These are phyloP conservation scores for Conticribra weissflogii DNA, from an alignment of 108 stramenopile species.

Conservation along the genomic window DNA sequence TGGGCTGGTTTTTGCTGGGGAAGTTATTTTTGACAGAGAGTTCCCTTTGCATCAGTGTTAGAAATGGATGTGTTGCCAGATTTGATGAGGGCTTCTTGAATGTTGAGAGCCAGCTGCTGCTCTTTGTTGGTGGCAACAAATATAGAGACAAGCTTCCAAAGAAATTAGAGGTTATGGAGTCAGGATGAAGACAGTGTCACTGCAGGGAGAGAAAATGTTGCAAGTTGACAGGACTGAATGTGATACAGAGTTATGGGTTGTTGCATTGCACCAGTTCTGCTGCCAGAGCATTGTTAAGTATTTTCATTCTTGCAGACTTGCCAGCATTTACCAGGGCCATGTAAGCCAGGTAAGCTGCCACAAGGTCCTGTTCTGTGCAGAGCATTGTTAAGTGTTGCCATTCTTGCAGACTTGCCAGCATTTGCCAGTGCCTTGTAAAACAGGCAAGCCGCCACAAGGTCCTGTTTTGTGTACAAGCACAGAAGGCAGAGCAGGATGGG, in stretches of 20 bases:
- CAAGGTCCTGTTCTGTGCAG: neutral
- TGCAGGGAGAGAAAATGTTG: conserved; percentile 6
- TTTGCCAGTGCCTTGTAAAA: too few relatives aligned
- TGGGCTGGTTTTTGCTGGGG: neutral
- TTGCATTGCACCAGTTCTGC: neutral
- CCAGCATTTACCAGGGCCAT: conserved; percentile 2
- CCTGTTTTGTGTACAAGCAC: too few relatives aligned
- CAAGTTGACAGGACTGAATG: conserved; percentile 1
- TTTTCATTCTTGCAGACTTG: neutral
- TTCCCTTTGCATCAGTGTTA: neutral
- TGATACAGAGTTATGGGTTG: neutral
- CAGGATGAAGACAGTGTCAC: neutral
- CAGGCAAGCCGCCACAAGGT: too few relatives aligned
- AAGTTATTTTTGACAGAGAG: neutral
- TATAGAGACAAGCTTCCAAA: conserved; percentile 4
- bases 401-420: too few relatives aligned
- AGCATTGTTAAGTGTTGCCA: too few relatives aligned
- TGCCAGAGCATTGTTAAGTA: conserved; percentile 3
- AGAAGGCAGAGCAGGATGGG: conserved; percentile 3
- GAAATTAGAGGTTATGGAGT: conserved; percentile 11
- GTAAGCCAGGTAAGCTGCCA: conserved; percentile 3
- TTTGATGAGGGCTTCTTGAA: conserved; percentile 2
- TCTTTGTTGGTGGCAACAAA: conserved; percentile 1
- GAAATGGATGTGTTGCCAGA: conserved; percentile 1
- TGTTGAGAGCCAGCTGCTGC: neutral